Percentiles rank a stretch among this genome's conserved stretches.
These are phyloP conservation scores for Mycena filopes DNA, from an alignment of 768 basidiomycete species.

Conservation along the genomic window DNA sequence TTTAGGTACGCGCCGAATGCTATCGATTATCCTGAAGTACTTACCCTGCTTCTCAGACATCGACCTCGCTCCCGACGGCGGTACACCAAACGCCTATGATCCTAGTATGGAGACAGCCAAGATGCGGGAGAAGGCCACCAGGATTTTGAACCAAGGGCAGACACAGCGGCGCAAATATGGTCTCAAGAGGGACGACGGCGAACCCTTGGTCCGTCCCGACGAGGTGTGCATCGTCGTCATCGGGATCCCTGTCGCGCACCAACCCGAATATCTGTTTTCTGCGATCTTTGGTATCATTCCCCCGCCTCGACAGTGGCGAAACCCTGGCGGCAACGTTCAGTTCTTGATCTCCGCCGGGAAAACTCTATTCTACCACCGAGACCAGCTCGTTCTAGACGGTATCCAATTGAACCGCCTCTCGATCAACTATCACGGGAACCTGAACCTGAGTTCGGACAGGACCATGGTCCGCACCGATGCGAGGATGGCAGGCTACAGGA, in stretches of 20 bases:
- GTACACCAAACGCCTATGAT: neutral
- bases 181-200: neutral
- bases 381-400: slow-evolving; percentile 4
- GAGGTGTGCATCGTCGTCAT: slow-evolving; percentile 17
- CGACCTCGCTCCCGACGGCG: slow-evolving; percentile 8
- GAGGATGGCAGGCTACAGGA: neutral
- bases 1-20: neutral
- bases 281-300: slow-evolving; percentile 14
- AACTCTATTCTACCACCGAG: slow-evolving; percentile 14
- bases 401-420: slow-evolving; percentile 6
- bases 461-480: neutral
- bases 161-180: slow-evolving; percentile 3
- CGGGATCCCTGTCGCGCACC: neutral
- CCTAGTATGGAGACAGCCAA: slow-evolving; percentile 2
- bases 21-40: neutral
- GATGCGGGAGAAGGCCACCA: slow-evolving; percentile 5
- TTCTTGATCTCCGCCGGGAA: neutral
- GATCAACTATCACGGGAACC: slow-evolving; percentile 22
- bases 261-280: slow-evolving; percentile 10
- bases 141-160: neutral
- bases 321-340: neutral
- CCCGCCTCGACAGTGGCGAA: neutral
- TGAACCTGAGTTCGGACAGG: slow-evolving; percentile 13
- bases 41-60: neutral
- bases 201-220: neutral